These are phyloP conservation scores for Eucalyptus cloeziana DNA, from an alignment of 345 rosid species.

Conservation along the genomic window DNA sequence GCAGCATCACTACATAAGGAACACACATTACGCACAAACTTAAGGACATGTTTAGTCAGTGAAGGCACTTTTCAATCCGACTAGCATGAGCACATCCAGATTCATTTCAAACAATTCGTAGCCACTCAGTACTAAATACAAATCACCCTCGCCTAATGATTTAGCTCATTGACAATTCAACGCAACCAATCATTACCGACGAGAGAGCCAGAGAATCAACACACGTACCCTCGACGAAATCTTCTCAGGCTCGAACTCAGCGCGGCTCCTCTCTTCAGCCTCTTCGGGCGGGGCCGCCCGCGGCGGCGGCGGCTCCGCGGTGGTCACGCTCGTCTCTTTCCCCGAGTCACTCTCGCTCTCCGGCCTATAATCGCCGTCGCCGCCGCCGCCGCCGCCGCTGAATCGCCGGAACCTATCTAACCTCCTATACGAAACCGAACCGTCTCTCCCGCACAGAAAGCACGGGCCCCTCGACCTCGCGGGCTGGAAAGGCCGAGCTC, in stretches of 20 bases:
- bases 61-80: not conserved
- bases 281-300: constrained; percentile 6
- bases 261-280: constrained; percentile 11
- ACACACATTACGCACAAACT: not conserved
- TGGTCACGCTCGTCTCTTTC: constrained; percentile 25
- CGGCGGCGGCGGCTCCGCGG: constrained; percentile 18
- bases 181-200: not conserved
- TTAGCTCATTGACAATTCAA: not conserved
- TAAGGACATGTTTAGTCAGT: not conserved
- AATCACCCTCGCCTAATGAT: not conserved
- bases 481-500: constrained; percentile 1
- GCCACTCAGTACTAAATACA: not conserved
- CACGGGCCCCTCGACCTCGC: constrained; percentile 1
- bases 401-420: constrained; percentile 23
- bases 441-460: constrained; percentile 7
- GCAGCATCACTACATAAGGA: not conserved
- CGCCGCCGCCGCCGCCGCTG: not conserved
- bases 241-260: constrained; percentile 35
- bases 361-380: constrained; percentile 1
- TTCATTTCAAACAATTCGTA: not conserved
- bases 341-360: not conserved
- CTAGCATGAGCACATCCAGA: not conserved
- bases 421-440: not conserved
- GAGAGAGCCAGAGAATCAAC: not conserved
- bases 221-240: not conserved